phyloP scores from a whole-genome alignment of 2,329 filamentous ascomycete genomes.

The Neonectria coccinea region DNA sequence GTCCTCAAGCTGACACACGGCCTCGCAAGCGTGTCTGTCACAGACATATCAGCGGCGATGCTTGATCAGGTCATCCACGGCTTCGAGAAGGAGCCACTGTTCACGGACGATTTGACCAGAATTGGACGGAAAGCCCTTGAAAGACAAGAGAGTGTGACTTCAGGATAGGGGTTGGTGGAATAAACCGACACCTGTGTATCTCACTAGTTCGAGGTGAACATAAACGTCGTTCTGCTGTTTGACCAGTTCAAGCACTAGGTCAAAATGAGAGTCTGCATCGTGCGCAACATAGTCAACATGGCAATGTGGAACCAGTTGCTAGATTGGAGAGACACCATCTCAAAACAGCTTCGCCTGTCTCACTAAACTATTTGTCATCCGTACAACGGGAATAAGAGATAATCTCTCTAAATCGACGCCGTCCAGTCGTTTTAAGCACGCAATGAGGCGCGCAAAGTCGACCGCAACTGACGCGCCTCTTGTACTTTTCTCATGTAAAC shows the following conservation, averaged over 20 bases:
- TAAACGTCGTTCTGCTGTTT: background rate
- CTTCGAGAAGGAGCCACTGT: conserved; percentile 59
- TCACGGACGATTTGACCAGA: conserved; percentile 56
- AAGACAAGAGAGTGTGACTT: background rate
- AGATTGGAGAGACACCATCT: no score
- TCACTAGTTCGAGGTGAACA: background rate
- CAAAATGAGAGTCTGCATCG: no score
- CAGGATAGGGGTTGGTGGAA: background rate
- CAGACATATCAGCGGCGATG: conserved; percentile 56
- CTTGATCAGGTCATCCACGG: conserved; percentile 59
- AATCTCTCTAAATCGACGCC: no score
- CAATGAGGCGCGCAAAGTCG: background rate
- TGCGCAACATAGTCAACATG: no score
- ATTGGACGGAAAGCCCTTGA: conserved; percentile 44
- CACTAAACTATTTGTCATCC: no score
- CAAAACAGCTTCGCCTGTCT: no score
- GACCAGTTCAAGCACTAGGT: no score
- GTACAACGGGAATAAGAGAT: no score
- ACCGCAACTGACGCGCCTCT: no score
- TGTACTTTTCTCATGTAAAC: no score
- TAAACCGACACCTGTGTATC: background rate
- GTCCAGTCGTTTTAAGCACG: no score
- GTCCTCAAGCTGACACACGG: conserved; percentile 32
- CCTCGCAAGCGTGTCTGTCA: conserved; percentile 51
- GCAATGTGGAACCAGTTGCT: no score